A percentile compares a stretch with the other conserved stretches of the same genome.
These are phyloP conservation scores for Boletus tylopilopsis DNA, from an alignment of 768 basidiomycete species.

Conservation along the genomic window DNA sequence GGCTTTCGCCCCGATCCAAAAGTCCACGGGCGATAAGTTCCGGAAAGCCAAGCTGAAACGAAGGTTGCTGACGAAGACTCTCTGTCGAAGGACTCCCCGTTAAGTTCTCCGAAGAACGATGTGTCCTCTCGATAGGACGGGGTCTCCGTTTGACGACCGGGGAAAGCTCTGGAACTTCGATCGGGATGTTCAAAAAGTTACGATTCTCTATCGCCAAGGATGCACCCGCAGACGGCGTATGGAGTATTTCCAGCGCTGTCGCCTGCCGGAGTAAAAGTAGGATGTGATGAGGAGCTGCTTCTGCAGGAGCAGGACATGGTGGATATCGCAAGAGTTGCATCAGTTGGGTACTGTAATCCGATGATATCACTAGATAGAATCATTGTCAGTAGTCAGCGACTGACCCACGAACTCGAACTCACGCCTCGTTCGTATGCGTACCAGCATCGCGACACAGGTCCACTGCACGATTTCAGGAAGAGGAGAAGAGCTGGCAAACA, in stretches of 20 bases:
- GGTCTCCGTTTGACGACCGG: conserved; percentile 35
- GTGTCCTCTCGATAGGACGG: conserved; percentile 31
- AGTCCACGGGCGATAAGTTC: conserved; percentile 72
- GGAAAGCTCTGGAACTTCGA: conserved; percentile 55
- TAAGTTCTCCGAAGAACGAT: conserved; percentile 22
- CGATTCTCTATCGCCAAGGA: conserved; percentile 80
- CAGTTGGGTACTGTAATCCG: conserved; percentile 84
- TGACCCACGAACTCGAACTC: conserved; percentile 28
- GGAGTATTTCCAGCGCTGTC: conserved; percentile 67
- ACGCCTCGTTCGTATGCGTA: conserved; percentile 89
- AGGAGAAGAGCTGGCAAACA: conserved; percentile 80
- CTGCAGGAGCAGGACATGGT: conserved; percentile 31
- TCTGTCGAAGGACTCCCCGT: conserved; percentile 20
- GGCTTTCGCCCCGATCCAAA: conserved; percentile 69
- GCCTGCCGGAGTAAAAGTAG: conserved; percentile 82
- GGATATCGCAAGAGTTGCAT: conserved; percentile 88
- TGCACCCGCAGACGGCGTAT: conserved; percentile 71
- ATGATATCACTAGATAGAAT: conserved; percentile 62
- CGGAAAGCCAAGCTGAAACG: conserved; percentile 52
- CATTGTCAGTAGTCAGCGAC: conserved; percentile 11
- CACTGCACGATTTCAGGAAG: conserved; percentile 75
- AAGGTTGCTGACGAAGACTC: conserved; percentile 40
- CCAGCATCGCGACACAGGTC: conserved; percentile 92
- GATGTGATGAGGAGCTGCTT: conserved; percentile 50
- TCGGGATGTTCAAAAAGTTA: conserved; percentile 67